These are phyloP conservation scores for Colletotrichum lentis DNA, from an alignment of 2,329 filamentous ascomycete species.

Conservation along the genomic window DNA sequence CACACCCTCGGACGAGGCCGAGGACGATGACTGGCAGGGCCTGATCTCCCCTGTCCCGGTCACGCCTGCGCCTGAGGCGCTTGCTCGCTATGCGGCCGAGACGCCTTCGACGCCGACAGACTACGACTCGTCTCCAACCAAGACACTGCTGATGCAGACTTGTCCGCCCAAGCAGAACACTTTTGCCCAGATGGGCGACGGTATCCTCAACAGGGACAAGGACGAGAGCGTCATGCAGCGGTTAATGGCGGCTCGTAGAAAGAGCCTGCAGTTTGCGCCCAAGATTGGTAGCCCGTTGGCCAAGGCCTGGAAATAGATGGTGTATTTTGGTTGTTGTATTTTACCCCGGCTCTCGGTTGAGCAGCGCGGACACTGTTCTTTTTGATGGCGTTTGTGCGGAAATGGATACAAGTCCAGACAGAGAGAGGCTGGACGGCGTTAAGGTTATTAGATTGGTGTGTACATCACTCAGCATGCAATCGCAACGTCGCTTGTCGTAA, in stretches of 20 bases:
- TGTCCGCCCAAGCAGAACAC: conserved; percentile 61
- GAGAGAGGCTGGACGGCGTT: conserved; percentile 28
- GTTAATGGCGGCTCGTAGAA: conserved; percentile 75
- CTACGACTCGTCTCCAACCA: conserved; percentile 48
- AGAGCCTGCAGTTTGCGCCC: conserved; percentile 80
- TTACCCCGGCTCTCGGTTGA: background rate
- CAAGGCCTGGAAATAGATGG: conserved; percentile 57
- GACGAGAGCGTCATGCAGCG: conserved; percentile 67
- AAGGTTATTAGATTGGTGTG: conserved; percentile 21
- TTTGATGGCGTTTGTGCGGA: conserved; percentile 26
- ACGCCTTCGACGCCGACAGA: conserved; percentile 51
- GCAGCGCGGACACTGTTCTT: conserved; percentile 10
- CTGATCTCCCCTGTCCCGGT: conserved; percentile 65
- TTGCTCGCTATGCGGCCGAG: conserved; percentile 61
- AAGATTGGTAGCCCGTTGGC: conserved; percentile 77
- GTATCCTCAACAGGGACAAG: conserved; percentile 59
- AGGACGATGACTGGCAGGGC: conserved; percentile 52
- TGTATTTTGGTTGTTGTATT: background rate
- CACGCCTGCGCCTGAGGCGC: conserved; percentile 64
- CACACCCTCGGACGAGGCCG: conserved; percentile 58
- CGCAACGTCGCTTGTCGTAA: conserved; percentile 15
- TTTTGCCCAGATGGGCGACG: conserved; percentile 53
- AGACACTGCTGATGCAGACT: conserved; percentile 58
- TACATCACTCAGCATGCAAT: conserved; percentile 27
- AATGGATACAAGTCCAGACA: conserved; percentile 10